Base-by-base conservation (phyloP, 495 filamentous ascomycete genomes). In the Viridothelium virens region DNA sequence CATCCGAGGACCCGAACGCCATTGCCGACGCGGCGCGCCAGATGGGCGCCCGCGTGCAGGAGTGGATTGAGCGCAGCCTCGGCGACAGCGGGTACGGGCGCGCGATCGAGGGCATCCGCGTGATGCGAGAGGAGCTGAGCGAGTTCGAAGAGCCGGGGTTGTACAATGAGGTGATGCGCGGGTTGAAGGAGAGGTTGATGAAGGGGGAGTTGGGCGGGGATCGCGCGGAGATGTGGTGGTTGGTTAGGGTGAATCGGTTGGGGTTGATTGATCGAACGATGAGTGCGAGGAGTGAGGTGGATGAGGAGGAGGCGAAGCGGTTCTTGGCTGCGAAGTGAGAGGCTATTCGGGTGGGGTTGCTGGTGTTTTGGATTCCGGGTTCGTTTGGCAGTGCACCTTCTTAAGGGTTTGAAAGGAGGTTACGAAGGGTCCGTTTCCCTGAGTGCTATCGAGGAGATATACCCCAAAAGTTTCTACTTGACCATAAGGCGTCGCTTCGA, bases 221-320 rank as follows among this genome's bases (percentile, higher is more conserved):
- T 72, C 82, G 92, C 41, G 82, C 80, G 67, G 91, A 94, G 73
- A 83, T 97, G 77, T 97, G 91, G 91, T 89, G 82, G 79, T 76
- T 85, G 66, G 76, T 96, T 41, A 77, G 88, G 70, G 82, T 79
- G 61, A 83, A 79, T 14, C 85, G 79, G 72, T 71, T 97, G 48
- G 90, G 92, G 0, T 77, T 97, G 70, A 86, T 97, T 72, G 87
- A 89, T 61, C 79, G 82, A 68, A 78, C 74, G 33, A 76, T 82
- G 66, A 84, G 81, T 3, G 84, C 87, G 41, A 74, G 79, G 4
- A 90, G 87, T 12, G 79, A 84, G 6, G 86, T 92, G 1, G 83
- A 80, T 7, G 83, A 84, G 62, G 85, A 87, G 37, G 87, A 91
- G 69, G 90, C 89, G 2, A 85, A 82, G 65, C 81, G 79, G 74